These are phyloP conservation scores for Phytophthora syringae DNA, from an alignment of 352 stramenopile genomes.

Conservation along the genomic window DNA sequence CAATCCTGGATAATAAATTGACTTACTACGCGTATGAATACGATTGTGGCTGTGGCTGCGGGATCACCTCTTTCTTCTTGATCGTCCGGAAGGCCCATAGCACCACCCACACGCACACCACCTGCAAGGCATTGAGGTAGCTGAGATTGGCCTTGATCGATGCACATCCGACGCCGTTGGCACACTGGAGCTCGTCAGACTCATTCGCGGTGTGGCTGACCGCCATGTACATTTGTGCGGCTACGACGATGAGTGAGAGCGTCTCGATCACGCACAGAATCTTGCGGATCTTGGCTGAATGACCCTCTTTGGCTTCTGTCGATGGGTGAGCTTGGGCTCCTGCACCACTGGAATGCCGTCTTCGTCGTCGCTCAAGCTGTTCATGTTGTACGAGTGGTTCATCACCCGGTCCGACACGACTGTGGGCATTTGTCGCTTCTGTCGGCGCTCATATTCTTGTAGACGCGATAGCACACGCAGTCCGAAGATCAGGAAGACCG, in stretches of 20 bases:
- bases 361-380: constrained; percentile 34
- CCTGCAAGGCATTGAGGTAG: constrained; percentile 48
- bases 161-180: constrained; percentile 60
- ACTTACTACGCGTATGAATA: constrained; percentile 23
- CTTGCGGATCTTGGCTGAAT: constrained; percentile 43
- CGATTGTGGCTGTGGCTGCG: constrained; percentile 20
- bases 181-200: constrained; percentile 56
- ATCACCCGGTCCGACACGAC: constrained; percentile 34
- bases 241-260: constrained; percentile 36
- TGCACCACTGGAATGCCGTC: constrained; percentile 33
- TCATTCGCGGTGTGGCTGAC: constrained; percentile 35
- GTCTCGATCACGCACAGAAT: constrained; percentile 38
- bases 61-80: constrained; percentile 52
- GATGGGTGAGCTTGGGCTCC: constrained; percentile 26
- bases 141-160: constrained; percentile 42
- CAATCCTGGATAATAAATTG: constrained; percentile 11
- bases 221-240: constrained; percentile 56
- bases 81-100: constrained; percentile 48
- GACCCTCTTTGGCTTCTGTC: constrained; percentile 24
- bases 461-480: constrained; percentile 40
- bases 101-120: constrained; percentile 45
- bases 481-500: constrained; percentile 45
- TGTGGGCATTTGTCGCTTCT: constrained; percentile 33
- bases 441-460: constrained; percentile 29
- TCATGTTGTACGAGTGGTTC: constrained; percentile 44